Conservation (phyloP, 2,329 filamentous ascomycete genomes). For the Bipolaris gigantea region DNA sequence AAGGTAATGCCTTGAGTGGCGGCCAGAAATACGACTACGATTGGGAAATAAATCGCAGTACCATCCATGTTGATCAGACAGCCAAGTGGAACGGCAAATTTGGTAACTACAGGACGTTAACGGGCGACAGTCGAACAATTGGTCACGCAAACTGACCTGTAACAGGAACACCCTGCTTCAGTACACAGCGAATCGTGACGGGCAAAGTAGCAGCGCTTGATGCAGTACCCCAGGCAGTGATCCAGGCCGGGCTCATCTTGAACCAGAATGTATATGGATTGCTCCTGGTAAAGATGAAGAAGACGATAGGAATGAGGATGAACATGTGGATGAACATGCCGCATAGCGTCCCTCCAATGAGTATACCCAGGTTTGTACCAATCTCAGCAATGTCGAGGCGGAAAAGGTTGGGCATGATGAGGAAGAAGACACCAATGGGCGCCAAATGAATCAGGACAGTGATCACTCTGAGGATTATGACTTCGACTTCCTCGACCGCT, state of each 20-base stretch:
- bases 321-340: conserved; percentile 55
- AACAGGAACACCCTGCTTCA: conserved; percentile 48
- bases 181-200: conserved; percentile 51
- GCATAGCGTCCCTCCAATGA: conserved; percentile 53
- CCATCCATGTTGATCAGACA: conserved; percentile 44
- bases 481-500: conserved; percentile 53
- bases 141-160: conserved; percentile 20
- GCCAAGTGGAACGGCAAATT: conserved; percentile 55
- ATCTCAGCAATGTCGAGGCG: conserved; percentile 53
- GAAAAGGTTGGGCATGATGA: conserved; percentile 57
- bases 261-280: conserved; percentile 56
- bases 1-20: conserved; percentile 54
- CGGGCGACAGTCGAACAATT: background rate
- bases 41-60: conserved; percentile 60
- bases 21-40: conserved; percentile 57
- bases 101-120: conserved; percentile 35
- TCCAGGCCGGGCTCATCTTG: conserved; percentile 55
- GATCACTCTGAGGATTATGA: conserved; percentile 53
- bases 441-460: conserved; percentile 54
- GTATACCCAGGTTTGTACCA: conserved; percentile 54
- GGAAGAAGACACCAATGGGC: conserved; percentile 58
- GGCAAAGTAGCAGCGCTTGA: conserved; percentile 58
- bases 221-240: conserved; percentile 59
- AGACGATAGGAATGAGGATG: conserved; percentile 49
- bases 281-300: conserved; percentile 39